Evolutionary conservation across 2,329 filamentous ascomycete genomes (phyloP).

Genomic region (Hypocreales sp.): DNA sequence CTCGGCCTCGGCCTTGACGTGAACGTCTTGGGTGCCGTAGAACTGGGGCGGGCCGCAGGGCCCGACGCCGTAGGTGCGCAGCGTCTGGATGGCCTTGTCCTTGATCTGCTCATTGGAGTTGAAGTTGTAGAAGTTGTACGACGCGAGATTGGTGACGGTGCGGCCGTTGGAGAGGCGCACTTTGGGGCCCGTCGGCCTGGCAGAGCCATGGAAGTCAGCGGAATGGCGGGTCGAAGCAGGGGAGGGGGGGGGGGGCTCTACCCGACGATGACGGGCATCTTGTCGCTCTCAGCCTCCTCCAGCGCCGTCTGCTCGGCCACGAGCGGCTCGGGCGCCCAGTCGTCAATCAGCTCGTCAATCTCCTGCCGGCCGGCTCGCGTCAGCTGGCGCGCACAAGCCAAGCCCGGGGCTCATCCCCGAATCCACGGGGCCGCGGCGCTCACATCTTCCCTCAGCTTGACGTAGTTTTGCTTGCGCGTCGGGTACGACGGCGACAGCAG

Average conservation of each 20-base stretch:
- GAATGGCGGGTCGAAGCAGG: no score
- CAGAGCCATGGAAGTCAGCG: no score
- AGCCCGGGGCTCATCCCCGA: no score
- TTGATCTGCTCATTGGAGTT: conserved; percentile 84
- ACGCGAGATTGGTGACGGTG: conserved; percentile 84
- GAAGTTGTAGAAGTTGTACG: conserved; percentile 97
- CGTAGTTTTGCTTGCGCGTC: conserved; percentile 77
- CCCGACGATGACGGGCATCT: conserved; percentile 77
- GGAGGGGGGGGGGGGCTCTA: conserved; percentile 20
- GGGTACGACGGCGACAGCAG: conserved; percentile 84
- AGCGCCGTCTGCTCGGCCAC: conserved; percentile 58
- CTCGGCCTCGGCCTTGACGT: conserved; percentile 91
- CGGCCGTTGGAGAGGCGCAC: conserved; percentile 77
- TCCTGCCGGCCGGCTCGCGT: conserved; percentile 33
- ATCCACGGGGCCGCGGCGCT: no score
- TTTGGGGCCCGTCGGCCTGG: conserved; percentile 75
- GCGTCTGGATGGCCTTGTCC: conserved; percentile 84
- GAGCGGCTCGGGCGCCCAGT: conserved; percentile 90
- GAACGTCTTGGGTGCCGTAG: conserved; percentile 95
- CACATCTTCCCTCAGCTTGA: conserved; percentile 74
- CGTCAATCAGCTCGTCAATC: conserved; percentile 91
- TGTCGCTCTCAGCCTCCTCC: conserved; percentile 73
- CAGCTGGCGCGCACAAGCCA: no score
- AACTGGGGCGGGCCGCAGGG: conserved; percentile 95
- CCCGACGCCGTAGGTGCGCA: conserved; percentile 90